Conservation (phyloP, 2,329 filamentous ascomycete genomes). For the Diaporthe australafricana region DNA sequence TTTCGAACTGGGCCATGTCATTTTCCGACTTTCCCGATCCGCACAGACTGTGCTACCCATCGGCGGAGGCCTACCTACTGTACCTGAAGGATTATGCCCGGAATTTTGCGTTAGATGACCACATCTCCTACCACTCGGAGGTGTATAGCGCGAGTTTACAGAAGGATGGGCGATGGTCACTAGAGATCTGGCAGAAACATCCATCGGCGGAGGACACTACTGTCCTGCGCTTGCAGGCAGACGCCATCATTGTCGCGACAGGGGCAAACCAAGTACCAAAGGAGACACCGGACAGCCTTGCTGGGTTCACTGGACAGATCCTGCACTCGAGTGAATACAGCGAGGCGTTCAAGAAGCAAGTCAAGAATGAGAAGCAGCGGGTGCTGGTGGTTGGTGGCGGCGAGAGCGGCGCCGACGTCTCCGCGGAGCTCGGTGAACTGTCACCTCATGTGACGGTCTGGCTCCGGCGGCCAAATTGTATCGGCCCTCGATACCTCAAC, state of each 20-base stretch:
- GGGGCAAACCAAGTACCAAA: neutral
- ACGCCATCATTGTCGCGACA: conserved; percentile 6
- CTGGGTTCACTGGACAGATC: neutral
- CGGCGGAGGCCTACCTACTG: neutral
- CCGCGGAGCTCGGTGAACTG: neutral
- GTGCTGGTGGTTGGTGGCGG: neutral
- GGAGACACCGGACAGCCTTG: neutral
- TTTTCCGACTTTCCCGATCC: neutral
- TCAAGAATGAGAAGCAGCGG: neutral
- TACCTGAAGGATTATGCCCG: neutral
- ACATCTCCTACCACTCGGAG: neutral
- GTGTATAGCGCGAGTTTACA: neutral
- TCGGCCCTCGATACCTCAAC: conserved; percentile 16
- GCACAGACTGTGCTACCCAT: conserved; percentile 8
- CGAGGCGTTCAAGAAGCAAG: neutral
- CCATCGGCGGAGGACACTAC: neutral
- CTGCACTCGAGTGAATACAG: conserved; percentile 10
- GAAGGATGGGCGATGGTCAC: neutral
- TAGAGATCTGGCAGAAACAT: neutral
- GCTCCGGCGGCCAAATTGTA: neutral
- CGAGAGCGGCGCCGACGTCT: conserved; percentile 13
- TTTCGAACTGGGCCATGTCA: conserved; percentile 15
- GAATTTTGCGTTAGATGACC: neutral
- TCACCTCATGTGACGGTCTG: neutral
- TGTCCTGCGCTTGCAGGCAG: neutral